A percentile compares a stretch with the other conserved stretches of the same genome.
Conservation (phyloP, 768 basidiomycete genomes). For the Crassisporium funariophilum region DNA sequence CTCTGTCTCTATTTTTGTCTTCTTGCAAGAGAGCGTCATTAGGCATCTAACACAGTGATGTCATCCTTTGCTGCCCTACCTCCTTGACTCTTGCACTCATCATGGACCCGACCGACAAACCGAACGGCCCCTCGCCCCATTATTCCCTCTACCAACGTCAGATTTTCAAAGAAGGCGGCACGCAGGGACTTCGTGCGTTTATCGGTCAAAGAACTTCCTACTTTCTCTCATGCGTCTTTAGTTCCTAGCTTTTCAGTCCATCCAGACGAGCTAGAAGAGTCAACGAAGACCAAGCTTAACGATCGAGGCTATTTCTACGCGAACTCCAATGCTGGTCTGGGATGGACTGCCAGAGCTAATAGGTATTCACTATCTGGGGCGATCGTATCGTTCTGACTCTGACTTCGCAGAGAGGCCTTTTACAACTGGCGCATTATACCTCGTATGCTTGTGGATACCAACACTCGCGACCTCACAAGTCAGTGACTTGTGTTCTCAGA, state of each 20-base stretch:
- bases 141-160: constrained; percentile 55
- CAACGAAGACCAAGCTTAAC: constrained; percentile 25
- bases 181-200: constrained; percentile 34
- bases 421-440: constrained; percentile 58
- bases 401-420: constrained; percentile 44
- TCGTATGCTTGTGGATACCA: constrained; percentile 51
- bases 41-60: constrained; percentile 1
- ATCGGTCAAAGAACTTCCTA: neutral
- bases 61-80: neutral
- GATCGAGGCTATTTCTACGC: constrained; percentile 54
- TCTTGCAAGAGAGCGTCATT: constrained; percentile 7
- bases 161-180: constrained; percentile 43
- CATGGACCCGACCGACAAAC: constrained; percentile 53
- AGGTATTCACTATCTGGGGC: constrained; percentile 31
- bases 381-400: neutral
- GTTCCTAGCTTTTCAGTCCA: constrained; percentile 46
- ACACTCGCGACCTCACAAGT: constrained; percentile 50
- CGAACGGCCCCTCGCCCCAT: constrained; percentile 47
- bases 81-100: constrained; percentile 4
- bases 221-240: constrained; percentile 10
- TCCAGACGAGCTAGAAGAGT: constrained; percentile 25
- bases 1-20: constrained; percentile 1
- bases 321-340: constrained; percentile 52
- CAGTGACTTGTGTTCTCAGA: constrained; percentile 7
- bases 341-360: constrained; percentile 55